Percentiles rank a stretch among this genome's conserved stretches.
These are phyloP conservation scores for Lunularia cruciata DNA, from an alignment of 225 moss, liverwort and hornwort species.

Conservation along the genomic window DNA sequence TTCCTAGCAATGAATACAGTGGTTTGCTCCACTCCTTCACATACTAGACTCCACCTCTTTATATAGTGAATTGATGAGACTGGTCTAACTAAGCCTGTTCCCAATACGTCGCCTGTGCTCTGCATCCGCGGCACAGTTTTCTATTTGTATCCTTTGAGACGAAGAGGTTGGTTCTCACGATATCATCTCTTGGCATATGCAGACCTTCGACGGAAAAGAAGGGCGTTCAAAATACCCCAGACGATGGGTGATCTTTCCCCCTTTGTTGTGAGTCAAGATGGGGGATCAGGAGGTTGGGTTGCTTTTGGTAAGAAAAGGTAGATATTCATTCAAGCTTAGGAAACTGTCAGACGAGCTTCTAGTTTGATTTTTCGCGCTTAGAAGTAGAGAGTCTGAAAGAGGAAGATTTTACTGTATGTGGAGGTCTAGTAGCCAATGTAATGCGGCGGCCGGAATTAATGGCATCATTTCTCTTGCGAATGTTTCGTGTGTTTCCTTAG, in stretches of 20 bases:
- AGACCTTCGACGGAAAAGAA: conserved; percentile 95
- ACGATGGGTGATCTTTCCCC: conserved; percentile 97
- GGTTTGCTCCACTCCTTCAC: not conserved
- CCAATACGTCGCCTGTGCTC: not conserved
- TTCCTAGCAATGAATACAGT: not conserved
- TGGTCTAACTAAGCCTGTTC: too few species aligned
- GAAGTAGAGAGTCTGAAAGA: not conserved
- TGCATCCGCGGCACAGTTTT: too few species aligned
- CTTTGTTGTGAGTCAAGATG: conserved; percentile 61
- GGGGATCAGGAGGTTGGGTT: not conserved
- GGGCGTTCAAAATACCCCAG: conserved; percentile 87
- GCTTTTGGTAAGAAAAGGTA: not conserved
- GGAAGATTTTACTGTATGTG: not conserved
- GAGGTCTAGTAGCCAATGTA: not conserved
- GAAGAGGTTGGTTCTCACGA: conserved; percentile 1
- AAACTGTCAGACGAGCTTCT: not conserved
- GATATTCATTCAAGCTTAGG: not conserved
- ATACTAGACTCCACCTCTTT: not conserved
- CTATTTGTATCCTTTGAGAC: too few species aligned
- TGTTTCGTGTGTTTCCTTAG: too few species aligned
- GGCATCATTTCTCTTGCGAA: too few species aligned
- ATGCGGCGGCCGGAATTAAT: not conserved
- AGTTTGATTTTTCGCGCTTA: not conserved
- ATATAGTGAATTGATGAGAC: too few species aligned
- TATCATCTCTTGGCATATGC: conserved; percentile 26